Evolutionary conservation across 2,329 filamentous ascomycete genomes (phyloP), one percentile per base, ranked within the genome.

Genomic region (Phialophora chinensis): DNA sequence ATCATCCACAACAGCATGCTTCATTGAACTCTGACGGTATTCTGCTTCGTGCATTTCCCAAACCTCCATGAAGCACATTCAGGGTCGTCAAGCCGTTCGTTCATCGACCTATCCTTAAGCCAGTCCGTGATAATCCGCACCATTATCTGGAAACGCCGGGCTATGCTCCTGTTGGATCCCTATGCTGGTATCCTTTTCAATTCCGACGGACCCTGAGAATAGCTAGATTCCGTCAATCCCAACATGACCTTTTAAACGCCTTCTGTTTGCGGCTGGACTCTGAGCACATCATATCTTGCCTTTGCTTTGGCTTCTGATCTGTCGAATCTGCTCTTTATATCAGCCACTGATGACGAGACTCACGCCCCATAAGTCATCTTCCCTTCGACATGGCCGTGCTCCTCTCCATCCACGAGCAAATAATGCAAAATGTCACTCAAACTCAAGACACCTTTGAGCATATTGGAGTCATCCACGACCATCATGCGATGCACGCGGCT

Each of bases 361-460:
- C 49, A 53, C 8, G 59, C 59, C 14, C 59, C 59, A 29, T 35
- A 52, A 10, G 31, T 42, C 59, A 52, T 61, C 29, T 27, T 44
- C 11, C 44, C 52, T 23, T 38, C 44, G 25, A 60, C 25, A 35
- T 68, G 47, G 12, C 65, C 52, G 58, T 62, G 57, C 57, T 70
- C 67, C 56, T 72, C 88, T 74, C 91, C 91, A 72, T 92, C 86
- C 25, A 97, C 84, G 70, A 99, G 84, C 61, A 97, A 92, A 77
- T 99, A 97, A 75, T 96, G 93, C 72, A 99, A 86, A 72, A 99
- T 97, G 79, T 99, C 95, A 66, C 94, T 98, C 62, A 99, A 84
- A 6, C 93, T 97, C 67, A 99, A 88, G 63, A 99, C 88, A 55
- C 95, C 95, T 77, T 90, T 91, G 63, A 99, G 87, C 72, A 89